phyloP scores from a whole-genome alignment of 805 yeast species.

The Ogataea dorogensis region DNA sequence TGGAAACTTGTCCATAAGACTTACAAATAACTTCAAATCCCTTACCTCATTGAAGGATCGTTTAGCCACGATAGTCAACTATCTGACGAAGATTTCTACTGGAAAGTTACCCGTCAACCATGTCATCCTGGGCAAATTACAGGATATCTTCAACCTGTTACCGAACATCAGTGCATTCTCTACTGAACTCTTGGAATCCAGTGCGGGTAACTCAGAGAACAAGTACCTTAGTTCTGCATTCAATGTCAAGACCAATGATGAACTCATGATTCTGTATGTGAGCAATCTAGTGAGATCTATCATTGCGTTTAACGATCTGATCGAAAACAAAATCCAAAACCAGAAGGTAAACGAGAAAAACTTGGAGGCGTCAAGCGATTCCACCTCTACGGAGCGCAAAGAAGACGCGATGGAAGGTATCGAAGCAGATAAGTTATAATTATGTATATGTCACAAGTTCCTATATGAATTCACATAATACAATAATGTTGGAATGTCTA shows the following conservation, averaged over 20 bases:
- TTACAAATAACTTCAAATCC: constrained; percentile 87
- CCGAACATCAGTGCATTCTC: constrained; percentile 64
- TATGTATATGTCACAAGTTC: constrained; percentile 2
- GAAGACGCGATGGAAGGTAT: constrained; percentile 19
- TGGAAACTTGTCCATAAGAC: constrained; percentile 81
- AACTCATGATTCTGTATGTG: constrained; percentile 89
- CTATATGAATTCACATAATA: too few relatives aligned
- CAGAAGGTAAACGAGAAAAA: constrained; percentile 45
- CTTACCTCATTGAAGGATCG: constrained; percentile 81
- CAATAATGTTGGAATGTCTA: too few relatives aligned
- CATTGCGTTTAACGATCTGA: constrained; percentile 93
- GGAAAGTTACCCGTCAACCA: constrained; percentile 85
- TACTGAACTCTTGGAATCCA: constrained; percentile 2
- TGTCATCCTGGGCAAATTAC: constrained; percentile 85
- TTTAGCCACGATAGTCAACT: constrained; percentile 71
- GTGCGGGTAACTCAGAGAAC: constrained; percentile 19
- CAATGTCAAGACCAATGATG: constrained; percentile 92
- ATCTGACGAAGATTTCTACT: constrained; percentile 69
- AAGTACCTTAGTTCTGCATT: constrained; percentile 64
- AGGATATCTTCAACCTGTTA: constrained; percentile 88
- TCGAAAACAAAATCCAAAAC: constrained; percentile 91
- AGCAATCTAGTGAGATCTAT: constrained; percentile 89
- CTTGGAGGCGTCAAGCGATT: constrained; percentile 14
- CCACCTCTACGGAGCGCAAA: constrained; percentile 24
- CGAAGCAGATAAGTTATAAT: constrained; percentile 11